phyloP scores from a whole-genome alignment of 148 eudicot genomes.

The Dysphania ambrosioides region DNA sequence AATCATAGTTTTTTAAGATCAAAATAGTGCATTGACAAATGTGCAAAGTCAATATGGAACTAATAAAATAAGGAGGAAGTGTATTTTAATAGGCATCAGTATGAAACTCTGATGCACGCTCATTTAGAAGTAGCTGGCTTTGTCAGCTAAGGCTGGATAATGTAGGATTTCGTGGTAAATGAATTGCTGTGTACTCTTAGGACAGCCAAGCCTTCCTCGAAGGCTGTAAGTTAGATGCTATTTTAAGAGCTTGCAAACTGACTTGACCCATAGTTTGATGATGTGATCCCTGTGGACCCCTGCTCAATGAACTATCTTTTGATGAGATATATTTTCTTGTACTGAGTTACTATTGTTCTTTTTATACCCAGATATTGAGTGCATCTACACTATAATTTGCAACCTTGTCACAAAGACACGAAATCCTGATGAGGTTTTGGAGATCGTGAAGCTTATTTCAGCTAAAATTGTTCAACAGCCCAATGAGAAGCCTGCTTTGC shows the following conservation, averaged over 20 bases:
- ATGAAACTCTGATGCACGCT: background rate
- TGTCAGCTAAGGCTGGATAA: background rate
- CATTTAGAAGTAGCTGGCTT: background rate
- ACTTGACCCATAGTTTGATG: background rate
- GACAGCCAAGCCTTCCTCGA: background rate
- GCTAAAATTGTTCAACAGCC: conserved; percentile 68
- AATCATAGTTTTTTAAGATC: no score
- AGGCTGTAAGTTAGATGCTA: background rate
- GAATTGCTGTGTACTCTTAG: background rate
- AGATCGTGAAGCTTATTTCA: conserved; percentile 74
- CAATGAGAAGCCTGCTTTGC: conserved; percentile 75
- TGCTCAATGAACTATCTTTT: no score
- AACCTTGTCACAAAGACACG: conserved; percentile 68
- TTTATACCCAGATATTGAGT: conserved; percentile 60
- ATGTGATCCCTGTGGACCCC: background rate
- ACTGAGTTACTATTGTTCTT: background rate
- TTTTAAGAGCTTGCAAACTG: background rate
- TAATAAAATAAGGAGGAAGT: no score
- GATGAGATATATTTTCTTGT: background rate
- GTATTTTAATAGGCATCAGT: background rate
- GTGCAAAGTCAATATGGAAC: no score
- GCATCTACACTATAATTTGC: conserved; percentile 79
- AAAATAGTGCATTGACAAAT: no score
- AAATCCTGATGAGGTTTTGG: conserved; percentile 64
- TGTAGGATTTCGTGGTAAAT: background rate